Percentiles rank a stretch among this genome's conserved stretches.
Conservation (phyloP, 768 basidiomycete species). For the Rhodotorula diobovata region DNA sequence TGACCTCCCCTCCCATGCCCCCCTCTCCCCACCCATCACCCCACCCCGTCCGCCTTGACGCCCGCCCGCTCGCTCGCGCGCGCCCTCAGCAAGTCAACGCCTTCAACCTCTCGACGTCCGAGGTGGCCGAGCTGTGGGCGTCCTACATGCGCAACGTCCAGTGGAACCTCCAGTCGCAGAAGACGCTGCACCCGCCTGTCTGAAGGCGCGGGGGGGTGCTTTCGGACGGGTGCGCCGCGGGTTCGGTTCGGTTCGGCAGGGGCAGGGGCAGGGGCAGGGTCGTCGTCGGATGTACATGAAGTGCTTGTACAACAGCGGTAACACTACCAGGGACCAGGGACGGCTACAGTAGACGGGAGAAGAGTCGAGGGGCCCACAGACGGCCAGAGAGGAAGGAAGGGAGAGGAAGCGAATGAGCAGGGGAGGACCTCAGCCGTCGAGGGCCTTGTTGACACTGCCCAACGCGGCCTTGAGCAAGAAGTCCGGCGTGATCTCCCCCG, state of each 20-base stretch:
- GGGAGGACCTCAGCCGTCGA: not conserved
- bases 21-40: not conserved
- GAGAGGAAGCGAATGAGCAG: not conserved
- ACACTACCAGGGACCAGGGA: not conserved
- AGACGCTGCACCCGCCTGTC: conserved; percentile 23
- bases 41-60: not conserved
- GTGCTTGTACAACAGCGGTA: too few relatives aligned
- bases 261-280: too few relatives aligned
- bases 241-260: too few relatives aligned
- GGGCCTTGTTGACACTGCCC: conserved; percentile 12
- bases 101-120: conserved; percentile 36
- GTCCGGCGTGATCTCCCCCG: conserved; percentile 11
- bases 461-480: conserved; percentile 25
- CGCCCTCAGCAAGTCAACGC: conserved; percentile 37
- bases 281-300: too few relatives aligned
- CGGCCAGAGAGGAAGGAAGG: not conserved
- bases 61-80: not conserved
- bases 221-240: not conserved
- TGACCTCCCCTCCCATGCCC: not conserved
- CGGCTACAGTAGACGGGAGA: too few relatives aligned
- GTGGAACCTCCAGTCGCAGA: conserved; percentile 34
- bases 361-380: too few relatives aligned
- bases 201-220: not conserved
- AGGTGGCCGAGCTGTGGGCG: conserved; percentile 38
- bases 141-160: conserved; percentile 41